These are phyloP conservation scores for Colletotrichum brevisporum DNA, from an alignment of 2,329 filamentous ascomycete species.

Conservation along the genomic window DNA sequence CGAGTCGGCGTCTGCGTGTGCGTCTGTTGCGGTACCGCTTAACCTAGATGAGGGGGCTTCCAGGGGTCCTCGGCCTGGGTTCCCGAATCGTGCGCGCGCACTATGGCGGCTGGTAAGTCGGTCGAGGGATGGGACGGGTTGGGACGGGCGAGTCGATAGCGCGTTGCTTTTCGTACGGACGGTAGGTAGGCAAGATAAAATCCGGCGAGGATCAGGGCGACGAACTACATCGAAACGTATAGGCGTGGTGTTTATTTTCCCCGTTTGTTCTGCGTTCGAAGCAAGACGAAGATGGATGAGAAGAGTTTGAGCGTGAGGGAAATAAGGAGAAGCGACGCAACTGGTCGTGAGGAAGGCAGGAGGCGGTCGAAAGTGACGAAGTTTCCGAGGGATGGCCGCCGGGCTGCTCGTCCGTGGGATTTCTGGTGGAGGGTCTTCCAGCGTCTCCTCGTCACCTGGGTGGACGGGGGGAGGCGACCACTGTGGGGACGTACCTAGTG, in stretches of 20 bases:
- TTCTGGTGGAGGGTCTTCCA: slow-evolving; percentile 23
- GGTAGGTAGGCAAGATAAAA: background rate
- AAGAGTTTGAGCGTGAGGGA: slow-evolving; percentile 5
- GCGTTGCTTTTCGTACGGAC: background rate
- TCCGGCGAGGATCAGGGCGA: slow-evolving; percentile 1
- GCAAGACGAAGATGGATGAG: slow-evolving; percentile 9
- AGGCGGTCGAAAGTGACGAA: slow-evolving; percentile 37
- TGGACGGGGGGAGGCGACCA: slow-evolving; percentile 34
- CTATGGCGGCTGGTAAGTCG: slow-evolving; percentile 27
- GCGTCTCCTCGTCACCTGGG: too few species aligned
- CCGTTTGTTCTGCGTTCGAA: background rate
- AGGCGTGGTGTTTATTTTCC: background rate
- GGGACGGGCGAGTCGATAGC: slow-evolving; percentile 3
- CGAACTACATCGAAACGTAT: slow-evolving; percentile 30
- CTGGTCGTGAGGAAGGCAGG: slow-evolving; percentile 3
- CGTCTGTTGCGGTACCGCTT: slow-evolving; percentile 34
- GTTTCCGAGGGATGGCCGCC: slow-evolving; percentile 38
- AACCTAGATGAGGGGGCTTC: slow-evolving; percentile 14
- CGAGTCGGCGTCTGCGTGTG: slow-evolving; percentile 21
- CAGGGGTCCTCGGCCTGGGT: slow-evolving; percentile 32
- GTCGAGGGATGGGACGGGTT: slow-evolving; percentile 8
- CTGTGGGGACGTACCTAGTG: slow-evolving; percentile 16
- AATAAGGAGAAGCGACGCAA: slow-evolving; percentile 11
- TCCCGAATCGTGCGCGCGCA: slow-evolving; percentile 37
- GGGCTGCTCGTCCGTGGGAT: slow-evolving; percentile 32